Conservation (phyloP, 768 basidiomycete species). For the Mrakia hoshinonis region DNA sequence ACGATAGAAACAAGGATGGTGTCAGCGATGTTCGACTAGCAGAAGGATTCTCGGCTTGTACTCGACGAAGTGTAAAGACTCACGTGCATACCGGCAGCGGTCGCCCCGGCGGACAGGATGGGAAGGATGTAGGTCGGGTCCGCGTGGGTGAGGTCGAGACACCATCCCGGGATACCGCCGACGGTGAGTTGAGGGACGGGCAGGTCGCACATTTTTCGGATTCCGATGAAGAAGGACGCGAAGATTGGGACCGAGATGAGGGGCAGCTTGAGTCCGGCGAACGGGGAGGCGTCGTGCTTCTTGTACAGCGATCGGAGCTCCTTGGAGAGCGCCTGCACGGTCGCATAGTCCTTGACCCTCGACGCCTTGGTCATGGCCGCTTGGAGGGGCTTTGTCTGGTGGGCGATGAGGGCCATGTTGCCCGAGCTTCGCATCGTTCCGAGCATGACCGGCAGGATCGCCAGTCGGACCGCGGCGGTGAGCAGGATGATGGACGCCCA, state of each 20-base stretch:
- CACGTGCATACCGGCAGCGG: conserved; percentile 64
- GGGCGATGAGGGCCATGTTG: conserved; percentile 54
- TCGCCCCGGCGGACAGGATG: conserved; percentile 49
- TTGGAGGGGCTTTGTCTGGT: conserved; percentile 52
- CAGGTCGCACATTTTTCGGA: conserved; percentile 60
- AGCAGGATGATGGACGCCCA: conserved; percentile 69
- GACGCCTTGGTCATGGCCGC: conserved; percentile 48
- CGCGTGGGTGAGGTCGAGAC: conserved; percentile 67
- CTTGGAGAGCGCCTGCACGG: conserved; percentile 45
- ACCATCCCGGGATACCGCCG: conserved; percentile 58
- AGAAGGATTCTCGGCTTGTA: too few relatives aligned
- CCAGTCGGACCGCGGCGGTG: conserved; percentile 53
- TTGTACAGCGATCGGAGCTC: conserved; percentile 52
- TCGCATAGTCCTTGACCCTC: conserved; percentile 42
- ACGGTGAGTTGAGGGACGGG: conserved; percentile 66
- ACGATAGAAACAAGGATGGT: background rate
- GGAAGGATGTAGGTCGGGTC: conserved; percentile 74
- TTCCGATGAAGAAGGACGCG: conserved; percentile 71
- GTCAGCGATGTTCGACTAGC: background rate
- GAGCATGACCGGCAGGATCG: conserved; percentile 57
- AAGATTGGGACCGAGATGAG: conserved; percentile 67
- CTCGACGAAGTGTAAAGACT: conserved; percentile 35
- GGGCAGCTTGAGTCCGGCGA: conserved; percentile 50
- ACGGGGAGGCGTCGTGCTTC: conserved; percentile 58
- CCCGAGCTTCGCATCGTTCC: conserved; percentile 53